Base-by-base conservation (phyloP, 2,329 filamentous ascomycete species). In the Sporothrix dimorphospora region DNA sequence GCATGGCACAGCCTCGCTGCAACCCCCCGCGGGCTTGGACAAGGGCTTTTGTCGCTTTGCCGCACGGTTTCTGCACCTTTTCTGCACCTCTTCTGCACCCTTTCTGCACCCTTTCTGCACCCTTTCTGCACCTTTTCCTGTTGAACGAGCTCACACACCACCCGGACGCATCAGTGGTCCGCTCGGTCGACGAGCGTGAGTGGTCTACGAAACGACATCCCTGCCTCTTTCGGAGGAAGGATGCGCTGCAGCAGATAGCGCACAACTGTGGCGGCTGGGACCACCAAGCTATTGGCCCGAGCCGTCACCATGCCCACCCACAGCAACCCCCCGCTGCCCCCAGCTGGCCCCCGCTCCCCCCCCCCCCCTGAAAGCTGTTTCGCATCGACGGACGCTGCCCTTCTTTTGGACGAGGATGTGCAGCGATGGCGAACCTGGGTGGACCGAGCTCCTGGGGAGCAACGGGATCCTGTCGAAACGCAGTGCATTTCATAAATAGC, bases 311-410 rank as follows among this genome's bases (percentile, higher is more conserved):
- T n/a, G 47, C 47, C 19, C 47, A 49, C 47, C 4, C 47, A 8
- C 42, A 45, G 30, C 30, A 34, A 34, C 27, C 53, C 53, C 53
- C 53, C 19, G 53, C 53, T 34, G 30, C 45, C 19, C 53, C 30
- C 57, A 34, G 30, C 30, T 3, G 6, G 3, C 30, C 6, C 30
- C 30, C 30, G 30, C 47, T n/a, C 7, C 47, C 19, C 34, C 57
- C 57, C 27, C 38, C 40, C 61, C 63, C 47, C 65, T 68, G 27
- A 47, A 42, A 21, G 63, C 45, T 47, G 65, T 68, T 68, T 68
- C 65, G 65, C 45, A 68, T 68, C 45, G 47, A 24, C 24, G 45
- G 65, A 14, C n/a, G 27, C 30, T 51, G 47, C 47, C 38, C 30
- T 51, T 19, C 38, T 68, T 53, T 53, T 38, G 65, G 45, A 68